These are phyloP conservation scores for Meyerozyma sp. DNA, from an alignment of 1,139 yeast genomes.

Conservation along the genomic window DNA sequence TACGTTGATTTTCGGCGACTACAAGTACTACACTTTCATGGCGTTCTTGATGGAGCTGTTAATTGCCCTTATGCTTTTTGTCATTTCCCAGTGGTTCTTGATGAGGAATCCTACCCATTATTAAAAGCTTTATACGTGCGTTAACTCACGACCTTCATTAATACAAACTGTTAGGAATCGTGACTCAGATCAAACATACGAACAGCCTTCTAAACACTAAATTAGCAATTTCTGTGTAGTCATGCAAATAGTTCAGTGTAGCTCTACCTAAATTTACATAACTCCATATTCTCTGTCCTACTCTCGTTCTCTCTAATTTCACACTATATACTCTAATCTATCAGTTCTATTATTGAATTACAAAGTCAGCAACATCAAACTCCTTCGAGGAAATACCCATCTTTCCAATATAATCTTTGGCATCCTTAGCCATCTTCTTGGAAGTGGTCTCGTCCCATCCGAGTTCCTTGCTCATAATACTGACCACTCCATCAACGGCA, in stretches of 20 bases:
- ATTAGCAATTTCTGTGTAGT: too few relatives aligned
- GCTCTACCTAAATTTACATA: too few relatives aligned
- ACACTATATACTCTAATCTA: conserved; percentile 1
- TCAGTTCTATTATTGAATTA: conserved; percentile 9
- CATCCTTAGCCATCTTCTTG: conserved; percentile 47
- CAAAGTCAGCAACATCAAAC: conserved; percentile 29
- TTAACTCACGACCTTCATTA: too few relatives aligned
- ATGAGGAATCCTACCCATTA: neutral
- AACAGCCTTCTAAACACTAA: too few relatives aligned
- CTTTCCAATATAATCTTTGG: conserved; percentile 55
- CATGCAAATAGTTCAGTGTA: too few relatives aligned
- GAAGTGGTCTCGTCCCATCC: conserved; percentile 66
- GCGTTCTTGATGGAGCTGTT: conserved; percentile 6
- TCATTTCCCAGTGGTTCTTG: neutral
- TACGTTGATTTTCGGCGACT: conserved; percentile 15
- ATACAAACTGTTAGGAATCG: neutral
- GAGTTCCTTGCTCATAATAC: conserved; percentile 75
- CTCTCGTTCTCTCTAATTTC: neutral
- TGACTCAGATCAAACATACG: too few relatives aligned
- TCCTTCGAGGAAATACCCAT: conserved; percentile 46
- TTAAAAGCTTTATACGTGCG: too few relatives aligned
- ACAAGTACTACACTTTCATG: conserved; percentile 15
- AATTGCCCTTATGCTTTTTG: neutral
- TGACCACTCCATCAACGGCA: conserved; percentile 82
- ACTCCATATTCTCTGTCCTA: too few relatives aligned